A percentile compares a stretch with the other conserved stretches of the same genome.
These are phyloP conservation scores for Ampelomyces quisqualis DNA, from an alignment of 2,329 filamentous ascomycete species.

Conservation along the genomic window DNA sequence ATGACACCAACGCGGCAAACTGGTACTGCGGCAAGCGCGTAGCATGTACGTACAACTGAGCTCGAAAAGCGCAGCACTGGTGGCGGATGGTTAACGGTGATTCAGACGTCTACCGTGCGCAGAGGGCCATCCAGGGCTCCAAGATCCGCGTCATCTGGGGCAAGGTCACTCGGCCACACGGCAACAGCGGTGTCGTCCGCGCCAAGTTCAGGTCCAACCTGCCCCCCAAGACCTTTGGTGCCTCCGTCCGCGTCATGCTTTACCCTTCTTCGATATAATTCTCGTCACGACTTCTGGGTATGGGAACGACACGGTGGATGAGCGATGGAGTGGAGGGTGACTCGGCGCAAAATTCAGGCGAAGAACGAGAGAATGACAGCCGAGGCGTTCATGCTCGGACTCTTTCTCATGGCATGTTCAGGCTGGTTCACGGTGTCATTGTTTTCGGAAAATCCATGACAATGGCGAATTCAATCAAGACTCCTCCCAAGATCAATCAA, in stretches of 20 bases:
- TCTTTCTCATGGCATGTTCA: constrained; percentile 42
- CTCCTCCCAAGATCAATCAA: constrained; percentile 42
- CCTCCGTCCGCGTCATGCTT: constrained; percentile 94
- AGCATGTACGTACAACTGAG: constrained; percentile 58
- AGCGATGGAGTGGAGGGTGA: constrained; percentile 29
- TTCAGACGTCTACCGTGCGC: constrained; percentile 82
- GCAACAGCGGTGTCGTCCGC: constrained; percentile 97
- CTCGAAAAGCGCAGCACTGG: constrained; percentile 1
- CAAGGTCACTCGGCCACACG: constrained; percentile 95
- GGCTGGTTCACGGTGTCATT: constrained; percentile 43
- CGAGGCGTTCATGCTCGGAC: constrained; percentile 35
- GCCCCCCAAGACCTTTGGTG: constrained; percentile 83
- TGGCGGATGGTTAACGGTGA: constrained; percentile 12
- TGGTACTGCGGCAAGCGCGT: constrained; percentile 98
- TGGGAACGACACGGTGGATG: constrained; percentile 26
- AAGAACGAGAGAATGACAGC: constrained; percentile 34
- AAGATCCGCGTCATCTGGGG: constrained; percentile 97
- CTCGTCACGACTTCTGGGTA: constrained; percentile 32
- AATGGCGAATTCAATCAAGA: constrained; percentile 43
- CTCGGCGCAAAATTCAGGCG: constrained; percentile 32
- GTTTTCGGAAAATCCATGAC: constrained; percentile 40
- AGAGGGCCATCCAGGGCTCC: constrained; percentile 91
- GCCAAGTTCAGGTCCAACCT: constrained; percentile 97
- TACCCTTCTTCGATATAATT: constrained; percentile 96
- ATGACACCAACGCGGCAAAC: constrained; percentile 81